These are phyloP conservation scores for Cytidiella melzeri DNA, from an alignment of 768 basidiomycete species.

Conservation along the genomic window DNA sequence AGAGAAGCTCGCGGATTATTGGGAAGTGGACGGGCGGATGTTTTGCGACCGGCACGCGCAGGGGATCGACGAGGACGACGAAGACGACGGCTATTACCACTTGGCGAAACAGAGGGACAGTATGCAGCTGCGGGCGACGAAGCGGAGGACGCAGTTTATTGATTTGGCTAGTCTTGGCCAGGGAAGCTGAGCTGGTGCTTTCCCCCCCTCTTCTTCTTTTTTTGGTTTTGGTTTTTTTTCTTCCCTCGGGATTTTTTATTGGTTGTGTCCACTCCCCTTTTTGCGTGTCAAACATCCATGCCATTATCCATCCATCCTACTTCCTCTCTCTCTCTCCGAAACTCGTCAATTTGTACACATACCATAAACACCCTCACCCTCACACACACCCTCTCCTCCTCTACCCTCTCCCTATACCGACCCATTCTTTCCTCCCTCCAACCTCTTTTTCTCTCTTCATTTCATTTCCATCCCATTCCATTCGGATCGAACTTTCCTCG, in stretches of 20 bases:
- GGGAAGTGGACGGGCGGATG: slow-evolving; percentile 83
- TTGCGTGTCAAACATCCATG: too few relatives aligned
- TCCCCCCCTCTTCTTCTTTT: not conserved
- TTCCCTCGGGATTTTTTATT: too few relatives aligned
- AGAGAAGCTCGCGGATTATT: slow-evolving; percentile 73
- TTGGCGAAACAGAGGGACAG: slow-evolving; percentile 13
- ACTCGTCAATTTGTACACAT: not conserved
- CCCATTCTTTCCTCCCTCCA: not conserved
- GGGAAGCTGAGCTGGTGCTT: not conserved
- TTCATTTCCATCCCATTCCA: not conserved
- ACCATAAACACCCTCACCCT: not conserved
- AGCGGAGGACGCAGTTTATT: slow-evolving; percentile 77
- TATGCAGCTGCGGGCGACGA: slow-evolving; percentile 53
- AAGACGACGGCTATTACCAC: slow-evolving; percentile 17
- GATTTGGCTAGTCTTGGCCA: slow-evolving; percentile 41
- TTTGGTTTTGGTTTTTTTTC: too few relatives aligned
- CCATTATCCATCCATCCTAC: not conserved
- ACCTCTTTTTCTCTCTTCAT: not conserved
- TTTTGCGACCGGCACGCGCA: slow-evolving; percentile 78
- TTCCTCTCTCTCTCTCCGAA: not conserved
- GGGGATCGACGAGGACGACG: slow-evolving; percentile 18
- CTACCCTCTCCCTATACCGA: not conserved
- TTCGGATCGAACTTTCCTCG: not conserved
- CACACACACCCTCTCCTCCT: not conserved
- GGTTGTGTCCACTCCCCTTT: too few relatives aligned